Evolutionary conservation across 1,284 basidiomycete genomes (phyloP).

Genomic region (Ceratobasidium sp.): DNA sequence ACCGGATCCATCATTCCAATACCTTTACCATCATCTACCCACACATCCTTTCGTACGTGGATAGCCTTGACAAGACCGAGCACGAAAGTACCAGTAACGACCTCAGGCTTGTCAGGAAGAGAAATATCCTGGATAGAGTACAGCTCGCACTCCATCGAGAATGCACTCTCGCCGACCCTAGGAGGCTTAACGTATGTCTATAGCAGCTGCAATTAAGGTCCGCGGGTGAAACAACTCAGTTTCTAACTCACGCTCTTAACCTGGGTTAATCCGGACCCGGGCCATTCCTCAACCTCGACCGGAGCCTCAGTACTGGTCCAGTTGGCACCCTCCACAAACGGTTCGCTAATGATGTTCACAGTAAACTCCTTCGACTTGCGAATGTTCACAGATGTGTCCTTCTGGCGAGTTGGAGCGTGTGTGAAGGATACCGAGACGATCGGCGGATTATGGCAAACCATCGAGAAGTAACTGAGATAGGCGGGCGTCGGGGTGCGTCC

Average conservation of each 20-base stretch:
- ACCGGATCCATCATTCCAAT: conserved; percentile 65
- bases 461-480: conserved; percentile 66
- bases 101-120: conserved; percentile 50
- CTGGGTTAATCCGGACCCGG: conserved; percentile 74
- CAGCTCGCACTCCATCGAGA: conserved; percentile 78
- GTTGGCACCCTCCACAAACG: conserved; percentile 79
- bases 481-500: conserved; percentile 40
- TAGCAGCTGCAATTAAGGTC: conserved; percentile 41
- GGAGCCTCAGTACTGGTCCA: conserved; percentile 74
- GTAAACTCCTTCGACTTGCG: conserved; percentile 74
- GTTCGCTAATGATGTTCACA: conserved; percentile 79
- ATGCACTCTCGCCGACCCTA: conserved; percentile 75
- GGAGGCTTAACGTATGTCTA: conserved; percentile 68
- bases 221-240: neutral
- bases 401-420: conserved; percentile 57
- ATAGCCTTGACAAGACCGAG: conserved; percentile 72
- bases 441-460: conserved; percentile 73
- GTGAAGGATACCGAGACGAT: conserved; percentile 70
- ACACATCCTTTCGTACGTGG: conserved; percentile 68
- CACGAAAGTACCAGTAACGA: conserved; percentile 65
- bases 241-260: conserved; percentile 65
- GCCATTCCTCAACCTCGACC: conserved; percentile 74
- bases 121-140: conserved; percentile 45
- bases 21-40: conserved; percentile 58
- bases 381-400: conserved; percentile 78